phyloP scores from a whole-genome alignment of 1,284 basidiomycete genomes.

The Cryptococcus sp. region DNA sequence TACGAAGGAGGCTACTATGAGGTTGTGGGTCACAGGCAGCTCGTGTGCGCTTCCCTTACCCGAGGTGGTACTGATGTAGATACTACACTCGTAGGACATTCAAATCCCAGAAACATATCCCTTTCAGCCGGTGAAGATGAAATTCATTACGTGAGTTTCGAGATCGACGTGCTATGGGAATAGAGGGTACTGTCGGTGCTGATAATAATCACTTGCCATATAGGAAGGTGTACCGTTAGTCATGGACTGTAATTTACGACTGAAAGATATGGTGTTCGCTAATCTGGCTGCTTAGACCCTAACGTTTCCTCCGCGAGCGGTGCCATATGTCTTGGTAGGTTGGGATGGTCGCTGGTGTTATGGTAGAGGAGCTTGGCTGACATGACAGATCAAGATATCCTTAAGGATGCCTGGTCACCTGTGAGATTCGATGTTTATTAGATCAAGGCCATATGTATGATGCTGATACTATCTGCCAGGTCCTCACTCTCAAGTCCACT shows the following conservation, averaged over 20 bases:
- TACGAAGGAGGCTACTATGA: slow-evolving; percentile 92
- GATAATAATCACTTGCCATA: slow-evolving; percentile 10
- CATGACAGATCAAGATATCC: slow-evolving; percentile 55
- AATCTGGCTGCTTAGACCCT: slow-evolving; percentile 53
- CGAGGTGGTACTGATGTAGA: no score
- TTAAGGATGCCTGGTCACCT: slow-evolving; percentile 79
- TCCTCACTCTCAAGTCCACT: slow-evolving; percentile 93
- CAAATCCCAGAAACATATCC: slow-evolving; percentile 92
- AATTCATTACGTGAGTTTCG: slow-evolving; percentile 70
- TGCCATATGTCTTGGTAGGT: slow-evolving; percentile 49
- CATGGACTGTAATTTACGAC: not conserved
- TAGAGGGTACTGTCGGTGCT: not conserved
- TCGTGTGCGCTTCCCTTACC: not conserved
- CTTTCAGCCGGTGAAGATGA: slow-evolving; percentile 98
- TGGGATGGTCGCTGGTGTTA: not conserved
- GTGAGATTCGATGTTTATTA: slow-evolving; percentile 19
- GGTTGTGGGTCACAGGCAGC: slow-evolving; percentile 62
- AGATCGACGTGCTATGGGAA: not conserved
- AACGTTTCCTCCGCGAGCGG: slow-evolving; percentile 91
- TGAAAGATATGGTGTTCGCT: not conserved
- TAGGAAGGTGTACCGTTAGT: slow-evolving; percentile 79
- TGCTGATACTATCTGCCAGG: slow-evolving; percentile 38
- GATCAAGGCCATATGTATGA: not conserved
- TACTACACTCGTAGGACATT: no score
- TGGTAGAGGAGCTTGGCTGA: not conserved